These are phyloP conservation scores for Dendrobium huoshanense DNA, from an alignment of 106 monocot species.

Conservation along the genomic window DNA sequence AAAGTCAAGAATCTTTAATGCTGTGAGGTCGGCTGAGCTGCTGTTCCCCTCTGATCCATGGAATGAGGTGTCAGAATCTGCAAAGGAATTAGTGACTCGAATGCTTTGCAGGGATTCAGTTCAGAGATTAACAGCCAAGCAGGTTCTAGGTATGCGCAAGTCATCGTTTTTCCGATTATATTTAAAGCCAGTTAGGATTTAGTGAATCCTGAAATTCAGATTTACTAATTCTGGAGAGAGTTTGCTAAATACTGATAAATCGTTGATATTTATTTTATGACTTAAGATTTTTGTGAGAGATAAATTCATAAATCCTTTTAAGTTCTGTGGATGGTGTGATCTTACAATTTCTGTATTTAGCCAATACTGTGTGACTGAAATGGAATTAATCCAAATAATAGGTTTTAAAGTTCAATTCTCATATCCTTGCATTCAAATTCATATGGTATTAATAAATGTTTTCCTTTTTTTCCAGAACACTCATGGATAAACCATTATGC, in stretches of 20 bases:
- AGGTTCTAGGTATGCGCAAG: constrained; percentile 58
- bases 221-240: no score
- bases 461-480: constrained; percentile 49
- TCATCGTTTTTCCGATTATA: neutral
- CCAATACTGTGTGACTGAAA: no score
- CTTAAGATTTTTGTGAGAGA: no score
- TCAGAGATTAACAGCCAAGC: constrained; percentile 50
- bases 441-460: neutral
- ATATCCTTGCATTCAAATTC: neutral
- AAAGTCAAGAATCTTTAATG: constrained; percentile 82
- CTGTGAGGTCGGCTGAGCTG: constrained; percentile 61
- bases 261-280: no score
- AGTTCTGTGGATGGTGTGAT: no score
- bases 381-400: no score
- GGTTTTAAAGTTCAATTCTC: neutral
- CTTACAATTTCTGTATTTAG: no score
- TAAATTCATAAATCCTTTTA: no score
- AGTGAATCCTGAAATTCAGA: no score
- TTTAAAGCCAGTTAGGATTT: no score
- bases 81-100: constrained; percentile 59
- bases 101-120: constrained; percentile 73
- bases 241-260: no score
- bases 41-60: constrained; percentile 72
- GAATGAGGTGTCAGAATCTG: constrained; percentile 61
- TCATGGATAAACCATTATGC: constrained; percentile 55